phyloP scores from a whole-genome alignment of 2,329 filamentous ascomycete species.

The Microsporum ferrugineum region DNA sequence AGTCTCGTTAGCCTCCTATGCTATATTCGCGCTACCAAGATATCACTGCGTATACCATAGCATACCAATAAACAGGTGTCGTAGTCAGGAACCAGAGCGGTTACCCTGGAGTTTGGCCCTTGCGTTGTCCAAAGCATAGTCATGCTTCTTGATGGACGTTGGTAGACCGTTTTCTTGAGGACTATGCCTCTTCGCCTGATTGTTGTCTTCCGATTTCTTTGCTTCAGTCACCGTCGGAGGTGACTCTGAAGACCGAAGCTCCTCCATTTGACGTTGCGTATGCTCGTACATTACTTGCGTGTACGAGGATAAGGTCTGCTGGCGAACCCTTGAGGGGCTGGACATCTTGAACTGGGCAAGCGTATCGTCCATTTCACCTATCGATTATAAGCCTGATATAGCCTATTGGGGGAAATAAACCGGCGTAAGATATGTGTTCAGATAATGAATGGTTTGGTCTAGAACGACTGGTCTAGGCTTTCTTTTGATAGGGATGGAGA shows the following conservation, averaged over 20 bases:
- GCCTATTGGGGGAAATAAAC: neutral
- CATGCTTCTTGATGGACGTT: neutral
- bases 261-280: slow-evolving; percentile 13
- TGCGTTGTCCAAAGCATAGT: neutral
- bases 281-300: slow-evolving; percentile 14
- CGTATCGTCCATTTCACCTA: neutral
- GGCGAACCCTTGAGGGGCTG: neutral
- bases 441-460: neutral
- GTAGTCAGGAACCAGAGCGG: neutral
- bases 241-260: neutral
- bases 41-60: neutral
- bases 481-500: neutral
- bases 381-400: neutral
- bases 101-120: neutral
- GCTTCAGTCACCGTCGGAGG: neutral
- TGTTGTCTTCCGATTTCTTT: neutral
- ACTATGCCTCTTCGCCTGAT: neutral
- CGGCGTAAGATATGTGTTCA: neutral
- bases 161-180: neutral
- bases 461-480: neutral
- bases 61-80: neutral
- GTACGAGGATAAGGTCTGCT: slow-evolving; percentile 5
- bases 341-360: neutral
- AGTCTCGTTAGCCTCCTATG: neutral
- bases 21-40: neutral